These are phyloP conservation scores for Metschnikowia shivogae DNA, from an alignment of 805 yeast species.

Conservation along the genomic window DNA sequence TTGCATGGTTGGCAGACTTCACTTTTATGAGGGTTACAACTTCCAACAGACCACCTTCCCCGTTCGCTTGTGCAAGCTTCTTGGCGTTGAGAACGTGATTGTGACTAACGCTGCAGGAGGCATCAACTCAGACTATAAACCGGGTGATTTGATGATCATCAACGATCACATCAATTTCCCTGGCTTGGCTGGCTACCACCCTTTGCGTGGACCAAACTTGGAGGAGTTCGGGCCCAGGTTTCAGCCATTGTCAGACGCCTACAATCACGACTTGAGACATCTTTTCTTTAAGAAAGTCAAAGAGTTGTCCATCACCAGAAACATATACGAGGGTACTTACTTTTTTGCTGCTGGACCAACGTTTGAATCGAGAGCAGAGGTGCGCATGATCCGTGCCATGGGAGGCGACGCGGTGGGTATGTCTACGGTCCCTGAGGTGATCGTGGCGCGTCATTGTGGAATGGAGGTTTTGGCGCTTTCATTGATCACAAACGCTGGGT, in stretches of 20 bases:
- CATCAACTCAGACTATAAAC: constrained; percentile 55
- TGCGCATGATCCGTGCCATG: constrained; percentile 58
- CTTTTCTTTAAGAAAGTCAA: constrained; percentile 53
- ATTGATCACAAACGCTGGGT: constrained; percentile 80
- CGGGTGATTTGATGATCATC: constrained; percentile 90
- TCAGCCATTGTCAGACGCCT: constrained; percentile 84
- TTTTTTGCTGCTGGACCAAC: constrained; percentile 90
- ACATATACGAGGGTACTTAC: constrained; percentile 82
- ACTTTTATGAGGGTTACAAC: constrained; percentile 88
- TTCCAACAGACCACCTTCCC: constrained; percentile 83
- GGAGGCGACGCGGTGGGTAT: constrained; percentile 97
- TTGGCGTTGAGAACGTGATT: constrained; percentile 60
- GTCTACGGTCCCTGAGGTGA: constrained; percentile 97
- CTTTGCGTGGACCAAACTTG: constrained; percentile 83
- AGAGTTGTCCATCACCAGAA: constrained; percentile 47
- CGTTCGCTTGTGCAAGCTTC: constrained; percentile 62
- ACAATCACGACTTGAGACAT: constrained; percentile 67
- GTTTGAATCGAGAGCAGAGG: constrained; percentile 89
- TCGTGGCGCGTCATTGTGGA: constrained; percentile 86
- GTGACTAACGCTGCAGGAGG: constrained; percentile 99
- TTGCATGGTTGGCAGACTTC: constrained; percentile 92
- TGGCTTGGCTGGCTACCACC: constrained; percentile 85
- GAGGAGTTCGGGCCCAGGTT: constrained; percentile 81
- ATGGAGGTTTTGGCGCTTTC: constrained; percentile 79
- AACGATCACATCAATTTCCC: constrained; percentile 88